Evolutionary conservation across 2,329 filamentous ascomycete genomes (phyloP), one percentile per base, ranked within the genome.

Genomic region (Colletotrichum spaethianum): DNA sequence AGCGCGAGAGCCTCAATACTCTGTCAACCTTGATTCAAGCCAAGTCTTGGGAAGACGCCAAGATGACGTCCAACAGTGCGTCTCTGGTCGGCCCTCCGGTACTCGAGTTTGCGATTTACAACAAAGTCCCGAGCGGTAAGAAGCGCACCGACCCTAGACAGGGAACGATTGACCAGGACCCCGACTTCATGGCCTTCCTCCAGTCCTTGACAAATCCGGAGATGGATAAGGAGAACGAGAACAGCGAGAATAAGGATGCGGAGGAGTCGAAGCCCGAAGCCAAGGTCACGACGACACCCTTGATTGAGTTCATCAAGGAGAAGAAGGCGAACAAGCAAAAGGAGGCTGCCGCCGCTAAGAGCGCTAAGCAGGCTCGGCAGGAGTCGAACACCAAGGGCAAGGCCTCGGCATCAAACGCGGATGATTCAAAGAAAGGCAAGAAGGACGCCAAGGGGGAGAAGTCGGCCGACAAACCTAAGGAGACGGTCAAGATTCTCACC

Each of bases 111-210:
- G 91, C 95, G 23, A 90, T 93, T 1, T 97, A 95, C 83, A 94
- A 94, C 75, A 95, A 95, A 77, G 89, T 94, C 1, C 94, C 96
- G 1, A 90, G 90, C 71, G 89, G 87, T 44, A 94, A 94, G 80
- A 90, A 90, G 61, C 91, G 94, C 42, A 90, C 91, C 65, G 96
- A 99, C 84, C 91, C 91, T 64, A 92, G 95, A 18, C 94, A 98
- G 80, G 96, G 96, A 64, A 98, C 95, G 3, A 98, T 99, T 75
- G 96, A 99, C 77, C 95, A 98, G 80, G 96, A 99, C 78, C 91
- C 94, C 0, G 96, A 98, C 77, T 99, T 98, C 77, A 97, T 98
- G 85, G 91, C 92, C 33, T 99, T 98, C 80, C 88, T 99, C 9
- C 93, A 97, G 80, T 93, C 90, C 65, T 88, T 98, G 57, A 97